These are phyloP conservation scores for Chamaecyparis obtusa DNA, from an alignment of 75 land plant species.

Conservation along the genomic window DNA sequence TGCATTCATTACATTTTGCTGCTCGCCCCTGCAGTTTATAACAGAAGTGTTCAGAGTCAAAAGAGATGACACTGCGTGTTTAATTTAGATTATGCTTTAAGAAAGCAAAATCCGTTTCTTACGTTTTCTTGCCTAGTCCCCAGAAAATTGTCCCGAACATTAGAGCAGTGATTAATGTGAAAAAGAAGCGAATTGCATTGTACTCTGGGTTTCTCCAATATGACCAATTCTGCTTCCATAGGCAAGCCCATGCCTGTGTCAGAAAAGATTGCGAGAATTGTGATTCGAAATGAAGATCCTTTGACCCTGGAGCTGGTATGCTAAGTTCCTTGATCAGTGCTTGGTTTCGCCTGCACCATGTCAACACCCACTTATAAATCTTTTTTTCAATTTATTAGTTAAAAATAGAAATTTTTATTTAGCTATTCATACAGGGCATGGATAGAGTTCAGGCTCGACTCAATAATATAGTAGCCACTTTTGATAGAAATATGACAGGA, in stretches of 20 bases:
- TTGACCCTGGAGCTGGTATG: conserved; percentile 21
- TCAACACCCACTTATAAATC: too few relatives aligned
- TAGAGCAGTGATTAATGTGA: too few relatives aligned
- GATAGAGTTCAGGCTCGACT: too few relatives aligned
- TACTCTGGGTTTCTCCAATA: conserved; percentile 41
- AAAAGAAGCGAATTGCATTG: too few relatives aligned
- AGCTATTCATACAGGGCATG: too few relatives aligned
- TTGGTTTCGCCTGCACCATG: conserved; percentile 17
- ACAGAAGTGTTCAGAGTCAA: too few relatives aligned
- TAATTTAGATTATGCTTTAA: too few relatives aligned
- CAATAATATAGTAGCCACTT: too few relatives aligned
- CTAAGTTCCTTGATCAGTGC: conserved; percentile 28
- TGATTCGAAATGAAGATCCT: conserved; percentile 28
- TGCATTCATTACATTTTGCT: conserved; percentile 18
- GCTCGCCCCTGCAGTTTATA: conserved; percentile 12
- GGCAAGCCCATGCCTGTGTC: conserved; percentile 23
- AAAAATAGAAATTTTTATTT: too few relatives aligned
- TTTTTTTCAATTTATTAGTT: too few relatives aligned
- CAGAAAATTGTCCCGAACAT: conserved; percentile 34
- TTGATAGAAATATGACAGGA: too few relatives aligned
- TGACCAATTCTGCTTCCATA: conserved; percentile 54
- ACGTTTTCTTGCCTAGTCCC: conserved; percentile 50
- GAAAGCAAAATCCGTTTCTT: conserved; percentile 11
- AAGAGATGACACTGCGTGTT: too few relatives aligned
- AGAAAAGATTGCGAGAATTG: conserved; percentile 23